These are phyloP conservation scores for Hymenoscyphus infarciens DNA, from an alignment of 2,329 filamentous ascomycete genomes.

Conservation along the genomic window DNA sequence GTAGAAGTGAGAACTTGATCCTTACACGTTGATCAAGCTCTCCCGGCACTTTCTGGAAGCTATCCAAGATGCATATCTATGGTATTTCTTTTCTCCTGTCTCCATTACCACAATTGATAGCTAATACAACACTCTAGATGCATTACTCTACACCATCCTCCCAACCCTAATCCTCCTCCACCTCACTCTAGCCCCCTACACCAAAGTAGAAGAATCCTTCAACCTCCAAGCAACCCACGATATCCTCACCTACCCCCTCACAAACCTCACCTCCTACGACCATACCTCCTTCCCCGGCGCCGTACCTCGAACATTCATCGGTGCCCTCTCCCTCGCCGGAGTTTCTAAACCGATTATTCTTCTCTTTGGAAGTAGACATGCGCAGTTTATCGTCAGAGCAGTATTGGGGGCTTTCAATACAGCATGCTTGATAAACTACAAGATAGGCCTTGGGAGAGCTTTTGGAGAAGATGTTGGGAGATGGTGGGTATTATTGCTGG, in stretches of 20 bases:
- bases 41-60: background rate
- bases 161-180: conserved; percentile 65
- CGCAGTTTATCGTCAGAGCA: conserved; percentile 65
- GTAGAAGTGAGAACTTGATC: background rate
- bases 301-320: conserved; percentile 87
- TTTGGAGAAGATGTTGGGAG: conserved; percentile 66
- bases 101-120: background rate
- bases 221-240: conserved; percentile 94
- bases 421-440: conserved; percentile 62
- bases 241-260: conserved; percentile 73
- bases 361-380: conserved; percentile 52
- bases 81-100: conserved; percentile 18
- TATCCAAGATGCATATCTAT: conserved; percentile 28
- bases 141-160: conserved; percentile 51
- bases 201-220: conserved; percentile 98
- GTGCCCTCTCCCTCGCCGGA: conserved; percentile 71
- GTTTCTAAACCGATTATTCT: conserved; percentile 64
- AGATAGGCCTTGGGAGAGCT: conserved; percentile 56
- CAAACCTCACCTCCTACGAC: conserved; percentile 61
- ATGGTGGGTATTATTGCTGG: conserved; percentile 78
- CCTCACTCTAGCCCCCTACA: conserved; percentile 75
- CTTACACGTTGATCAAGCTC: background rate
- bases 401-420: conserved; percentile 77
- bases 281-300: conserved; percentile 88
- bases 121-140: conserved; percentile 38